phyloP scores from a whole-genome alignment of 1,139 yeast genomes.

The Meyerozyma sp. region DNA sequence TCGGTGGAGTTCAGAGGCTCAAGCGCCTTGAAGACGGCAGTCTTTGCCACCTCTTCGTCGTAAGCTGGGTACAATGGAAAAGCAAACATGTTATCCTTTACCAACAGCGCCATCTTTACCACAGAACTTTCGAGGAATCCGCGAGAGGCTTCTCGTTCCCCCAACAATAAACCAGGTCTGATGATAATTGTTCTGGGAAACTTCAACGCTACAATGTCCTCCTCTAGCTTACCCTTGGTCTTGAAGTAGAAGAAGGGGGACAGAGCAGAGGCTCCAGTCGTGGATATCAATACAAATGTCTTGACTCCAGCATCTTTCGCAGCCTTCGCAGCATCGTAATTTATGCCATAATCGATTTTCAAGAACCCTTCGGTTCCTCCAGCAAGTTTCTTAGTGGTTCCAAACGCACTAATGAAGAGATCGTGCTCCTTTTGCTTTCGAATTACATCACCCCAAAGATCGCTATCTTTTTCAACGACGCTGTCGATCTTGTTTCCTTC shows the following conservation, averaged over 20 bases:
- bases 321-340: constrained; percentile 57
- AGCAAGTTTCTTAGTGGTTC: constrained; percentile 69
- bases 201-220: constrained; percentile 48
- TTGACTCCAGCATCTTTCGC: constrained; percentile 64
- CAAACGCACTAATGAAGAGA: constrained; percentile 56
- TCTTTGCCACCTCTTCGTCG: not conserved
- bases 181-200: constrained; percentile 67
- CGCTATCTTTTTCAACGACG: constrained; percentile 31
- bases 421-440: constrained; percentile 11
- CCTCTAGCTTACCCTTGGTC: constrained; percentile 63
- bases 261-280: constrained; percentile 49
- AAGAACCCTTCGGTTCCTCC: constrained; percentile 60
- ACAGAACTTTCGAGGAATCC: constrained; percentile 14
- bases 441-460: constrained; percentile 36
- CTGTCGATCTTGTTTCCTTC: constrained; percentile 19
- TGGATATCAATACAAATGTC: constrained; percentile 59
- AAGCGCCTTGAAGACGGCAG: not conserved
- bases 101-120: not conserved
- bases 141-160: constrained; percentile 45
- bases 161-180: constrained; percentile 66
- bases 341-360: constrained; percentile 66
- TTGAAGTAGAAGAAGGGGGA: constrained; percentile 55
- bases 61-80: not conserved
- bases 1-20: not conserved
- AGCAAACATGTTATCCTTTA: not conserved